Evolutionary conservation across 768 basidiomycete genomes (phyloP), one percentile per base, ranked within the genome.

Genomic region (Peribolospora baueri): DNA sequence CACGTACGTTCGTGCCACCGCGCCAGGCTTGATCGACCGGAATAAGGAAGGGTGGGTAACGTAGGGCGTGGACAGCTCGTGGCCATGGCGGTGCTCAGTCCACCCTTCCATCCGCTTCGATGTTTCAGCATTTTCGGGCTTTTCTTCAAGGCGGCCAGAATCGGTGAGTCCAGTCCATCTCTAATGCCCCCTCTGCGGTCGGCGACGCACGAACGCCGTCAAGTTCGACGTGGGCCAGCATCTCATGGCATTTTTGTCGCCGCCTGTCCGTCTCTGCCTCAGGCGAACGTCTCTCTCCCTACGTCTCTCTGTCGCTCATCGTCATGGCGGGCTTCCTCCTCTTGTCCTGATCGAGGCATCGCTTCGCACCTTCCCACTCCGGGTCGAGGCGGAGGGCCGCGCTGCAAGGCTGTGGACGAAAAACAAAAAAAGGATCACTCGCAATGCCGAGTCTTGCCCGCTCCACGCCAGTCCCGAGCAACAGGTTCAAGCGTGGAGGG

Each of bases 261-360:
- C 9, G 2, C 46, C 50, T 50, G 43, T 25, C 54, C 45, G 46
- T 46, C 25, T 4, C 0, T 14, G 13, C 40, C 39, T 39, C 66
- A 93, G 88, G 91, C 52, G 93, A 97, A 68, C 76, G 93, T 14
- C 70, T 98, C 48, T 95, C 91, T 39, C 93, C 91, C 45, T 97
- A 95, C 62, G 93, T 98, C 11, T 81, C 83, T 5, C 66, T 98
- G 10, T 86, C 91, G 11, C 97, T 91, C 66, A 68, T 95, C 36
- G 77, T 77, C 37, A 97, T 98, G 93, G 93, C 87, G 0, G 71
- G 80, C 49, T 79, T 78, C 43, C 75, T 87, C 55, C 63, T 81
- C n/a, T 37, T 65, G 36, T 49, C 48, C 2, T 63, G 49, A 47
- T 52, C 10, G n/a, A 9, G 25, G 9, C 9, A 7, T 50, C n/a